A percentile compares a stretch with the other conserved stretches of the same genome.
These are phyloP conservation scores for Kodamaea derodonti DNA, from an alignment of 1,139 yeast species.

Conservation along the genomic window DNA sequence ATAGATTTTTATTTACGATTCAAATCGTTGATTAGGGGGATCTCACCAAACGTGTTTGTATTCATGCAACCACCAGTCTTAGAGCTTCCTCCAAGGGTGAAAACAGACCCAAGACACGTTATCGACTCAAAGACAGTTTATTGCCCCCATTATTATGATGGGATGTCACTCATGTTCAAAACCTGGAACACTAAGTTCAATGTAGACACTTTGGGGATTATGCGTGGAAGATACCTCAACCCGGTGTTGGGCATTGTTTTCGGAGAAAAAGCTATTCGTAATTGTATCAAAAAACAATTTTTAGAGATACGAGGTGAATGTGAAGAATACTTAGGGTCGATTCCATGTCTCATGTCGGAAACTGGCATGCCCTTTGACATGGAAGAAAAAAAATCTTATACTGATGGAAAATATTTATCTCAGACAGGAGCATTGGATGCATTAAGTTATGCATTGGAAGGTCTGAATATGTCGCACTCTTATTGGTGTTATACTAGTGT, in stretches of 20 bases:
- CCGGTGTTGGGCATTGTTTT: constrained; percentile 77
- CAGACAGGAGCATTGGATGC: constrained; percentile 88
- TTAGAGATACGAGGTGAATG: constrained; percentile 63
- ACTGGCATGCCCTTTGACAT: constrained; percentile 98
- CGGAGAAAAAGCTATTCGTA: constrained; percentile 76
- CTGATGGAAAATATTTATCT: constrained; percentile 58
- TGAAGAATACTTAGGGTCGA: constrained; percentile 49
- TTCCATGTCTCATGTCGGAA: constrained; percentile 81
- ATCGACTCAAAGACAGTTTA: constrained; percentile 66
- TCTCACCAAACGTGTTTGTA: constrained; percentile 47
- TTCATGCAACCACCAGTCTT: constrained; percentile 83
- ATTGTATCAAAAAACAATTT: constrained; percentile 66
- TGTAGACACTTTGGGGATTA: constrained; percentile 87
- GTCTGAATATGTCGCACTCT: constrained; percentile 65
- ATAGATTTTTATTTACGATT: constrained; percentile 53
- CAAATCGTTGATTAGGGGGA: constrained; percentile 45
- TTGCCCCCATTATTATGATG: constrained; percentile 91
- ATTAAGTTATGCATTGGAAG: constrained; percentile 71
- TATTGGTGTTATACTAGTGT: constrained; percentile 79
- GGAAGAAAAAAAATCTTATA: constrained; percentile 72
- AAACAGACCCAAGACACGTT: constrained; percentile 42
- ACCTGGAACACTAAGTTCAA: constrained; percentile 74
- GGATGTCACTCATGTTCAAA: constrained; percentile 86
- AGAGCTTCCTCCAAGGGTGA: constrained; percentile 70
- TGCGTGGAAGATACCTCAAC: constrained; percentile 69